These are phyloP conservation scores for Sutorius eximius DNA, from an alignment of 1,284 basidiomycete genomes.

Conservation along the genomic window DNA sequence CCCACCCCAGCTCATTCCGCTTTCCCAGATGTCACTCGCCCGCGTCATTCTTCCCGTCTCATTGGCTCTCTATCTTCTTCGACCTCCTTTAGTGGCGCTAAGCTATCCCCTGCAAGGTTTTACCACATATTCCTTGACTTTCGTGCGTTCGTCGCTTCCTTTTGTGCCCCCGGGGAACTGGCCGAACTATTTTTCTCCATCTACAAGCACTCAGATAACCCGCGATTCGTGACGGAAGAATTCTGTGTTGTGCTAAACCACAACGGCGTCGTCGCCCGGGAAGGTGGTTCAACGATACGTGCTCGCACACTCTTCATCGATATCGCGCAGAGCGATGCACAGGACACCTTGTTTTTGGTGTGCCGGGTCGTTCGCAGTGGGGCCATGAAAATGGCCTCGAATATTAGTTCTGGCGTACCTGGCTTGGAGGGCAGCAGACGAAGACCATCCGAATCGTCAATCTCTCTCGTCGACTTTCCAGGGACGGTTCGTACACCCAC, in stretches of 20 bases:
- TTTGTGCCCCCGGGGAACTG: conserved; percentile 87
- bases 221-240: conserved; percentile 91
- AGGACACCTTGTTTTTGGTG: conserved; percentile 82
- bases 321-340: conserved; percentile 81
- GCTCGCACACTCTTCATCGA: conserved; percentile 90
- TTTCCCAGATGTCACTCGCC: conserved; percentile 56
- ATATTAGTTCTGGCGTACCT: conserved; percentile 50
- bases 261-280: conserved; percentile 81
- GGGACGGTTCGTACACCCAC: conserved; percentile 19
- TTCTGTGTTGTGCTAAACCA: conserved; percentile 90
- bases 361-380: conserved; percentile 92
- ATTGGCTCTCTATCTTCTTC: conserved; percentile 46
- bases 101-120: conserved; percentile 63
- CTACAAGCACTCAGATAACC: conserved; percentile 78
- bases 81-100: conserved; percentile 18
- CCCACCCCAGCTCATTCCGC: conserved; percentile 68
- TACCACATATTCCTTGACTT: conserved; percentile 90
- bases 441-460: conserved; percentile 53
- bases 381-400: conserved; percentile 72
- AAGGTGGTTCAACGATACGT: conserved; percentile 53
- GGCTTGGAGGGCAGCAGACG: conserved; percentile 41
- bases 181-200: conserved; percentile 94
- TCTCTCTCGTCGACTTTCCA: conserved; percentile 34
- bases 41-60: conserved; percentile 49
- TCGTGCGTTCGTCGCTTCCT: conserved; percentile 87